phyloP scores from a whole-genome alignment of 164 flowering plant species.

The Vitis rotundifolia region DNA sequence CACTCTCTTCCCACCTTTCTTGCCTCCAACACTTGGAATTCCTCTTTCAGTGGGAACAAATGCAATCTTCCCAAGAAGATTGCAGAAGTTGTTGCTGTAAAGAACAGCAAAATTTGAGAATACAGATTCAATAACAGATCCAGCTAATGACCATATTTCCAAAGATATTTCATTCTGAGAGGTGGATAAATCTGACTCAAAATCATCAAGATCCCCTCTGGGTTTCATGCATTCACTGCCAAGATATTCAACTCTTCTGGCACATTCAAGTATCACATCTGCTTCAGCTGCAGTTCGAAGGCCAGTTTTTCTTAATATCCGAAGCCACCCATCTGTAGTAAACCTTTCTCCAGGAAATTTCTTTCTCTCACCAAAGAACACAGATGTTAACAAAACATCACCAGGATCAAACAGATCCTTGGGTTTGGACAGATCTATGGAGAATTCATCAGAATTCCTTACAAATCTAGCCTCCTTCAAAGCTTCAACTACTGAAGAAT shows the following conservation, averaged over 20 bases:
- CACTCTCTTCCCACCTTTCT: constrained; percentile 76
- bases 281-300: constrained; percentile 74
- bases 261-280: constrained; percentile 86
- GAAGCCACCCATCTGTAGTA: constrained; percentile 79
- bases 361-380: constrained; percentile 73
- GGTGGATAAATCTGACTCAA: constrained; percentile 44
- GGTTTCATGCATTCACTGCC: constrained; percentile 62
- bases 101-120: constrained; percentile 81
- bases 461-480: constrained; percentile 84
- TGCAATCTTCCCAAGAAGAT: constrained; percentile 71
- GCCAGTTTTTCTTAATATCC: constrained; percentile 75
- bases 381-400: constrained; percentile 70
- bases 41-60: constrained; percentile 90
- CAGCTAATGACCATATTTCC: constrained; percentile 80
- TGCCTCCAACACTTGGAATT: constrained; percentile 69
- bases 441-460: constrained; percentile 68
- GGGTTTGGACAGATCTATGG: constrained; percentile 59
- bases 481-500: constrained; percentile 61
- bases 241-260: constrained; percentile 79
- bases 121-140: constrained; percentile 68
- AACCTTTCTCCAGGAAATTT: constrained; percentile 97
- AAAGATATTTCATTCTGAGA: constrained; percentile 55
- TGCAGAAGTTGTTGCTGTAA: constrained; percentile 83
- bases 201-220: constrained; percentile 41
- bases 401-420: constrained; percentile 81